These are phyloP conservation scores for Trypanosoma grayi DNA, from an alignment of 208 protist genomes.

Conservation along the genomic window DNA sequence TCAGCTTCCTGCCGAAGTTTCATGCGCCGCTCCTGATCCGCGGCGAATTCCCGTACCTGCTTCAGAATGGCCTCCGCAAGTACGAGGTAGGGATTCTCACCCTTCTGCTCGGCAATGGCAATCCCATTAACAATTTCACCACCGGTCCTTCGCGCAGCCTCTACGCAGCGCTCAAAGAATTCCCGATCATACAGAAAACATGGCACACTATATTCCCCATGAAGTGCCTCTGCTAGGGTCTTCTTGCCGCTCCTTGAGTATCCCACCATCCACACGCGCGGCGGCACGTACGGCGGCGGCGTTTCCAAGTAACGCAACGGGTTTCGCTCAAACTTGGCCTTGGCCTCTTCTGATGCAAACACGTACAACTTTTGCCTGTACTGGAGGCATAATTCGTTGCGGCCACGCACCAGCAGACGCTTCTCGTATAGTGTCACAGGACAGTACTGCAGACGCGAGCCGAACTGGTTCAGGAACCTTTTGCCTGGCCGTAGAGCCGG, in stretches of 20 bases:
- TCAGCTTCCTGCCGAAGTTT: constrained; percentile 58
- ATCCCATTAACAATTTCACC: constrained; percentile 59
- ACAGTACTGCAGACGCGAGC: constrained; percentile 72
- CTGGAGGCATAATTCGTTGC: constrained; percentile 49
- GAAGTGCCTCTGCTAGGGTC: constrained; percentile 57
- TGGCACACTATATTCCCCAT: constrained; percentile 56
- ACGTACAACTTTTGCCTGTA: constrained; percentile 69
- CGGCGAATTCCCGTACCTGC: constrained; percentile 50
- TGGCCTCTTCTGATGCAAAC: constrained; percentile 66
- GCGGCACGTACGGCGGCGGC: constrained; percentile 48
- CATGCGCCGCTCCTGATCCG: constrained; percentile 50
- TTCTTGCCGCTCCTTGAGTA: constrained; percentile 60
- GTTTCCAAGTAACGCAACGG: constrained; percentile 60
- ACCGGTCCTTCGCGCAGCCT: constrained; percentile 47
- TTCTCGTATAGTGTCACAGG: constrained; percentile 76
- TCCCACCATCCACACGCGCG: constrained; percentile 83
- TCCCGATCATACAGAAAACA: constrained; percentile 64
- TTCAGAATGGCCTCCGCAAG: constrained; percentile 54
- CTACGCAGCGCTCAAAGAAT: constrained; percentile 78
- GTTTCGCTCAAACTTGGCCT: constrained; percentile 55
- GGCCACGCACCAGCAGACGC: constrained; percentile 65
- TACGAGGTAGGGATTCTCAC: constrained; percentile 43
- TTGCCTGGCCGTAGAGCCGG: constrained; percentile 44
- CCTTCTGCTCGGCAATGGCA: constrained; percentile 41
- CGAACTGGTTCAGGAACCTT: constrained; percentile 82